Evolutionary conservation across 140 eudicot species (phyloP).

Genomic region (Bidens hawaiensis): DNA sequence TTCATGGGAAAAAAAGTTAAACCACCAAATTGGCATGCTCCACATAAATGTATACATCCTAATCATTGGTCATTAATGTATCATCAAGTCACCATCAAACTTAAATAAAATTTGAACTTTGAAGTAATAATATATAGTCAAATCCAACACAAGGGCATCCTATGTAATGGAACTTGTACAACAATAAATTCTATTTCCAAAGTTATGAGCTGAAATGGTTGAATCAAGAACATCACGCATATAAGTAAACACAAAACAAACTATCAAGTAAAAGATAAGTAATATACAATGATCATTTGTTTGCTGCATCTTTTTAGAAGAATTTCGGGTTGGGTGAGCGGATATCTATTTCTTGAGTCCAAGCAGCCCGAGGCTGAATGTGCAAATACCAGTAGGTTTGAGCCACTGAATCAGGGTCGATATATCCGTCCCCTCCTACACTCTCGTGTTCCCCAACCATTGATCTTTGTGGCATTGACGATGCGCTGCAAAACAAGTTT

Average conservation of each 20-base stretch:
- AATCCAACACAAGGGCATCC: conserved; percentile 5
- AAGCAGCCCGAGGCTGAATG: conserved; percentile 62
- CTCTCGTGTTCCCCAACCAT: conserved; percentile 39
- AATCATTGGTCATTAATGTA: no score
- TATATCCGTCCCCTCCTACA: conserved; percentile 33
- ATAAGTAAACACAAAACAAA: neutral
- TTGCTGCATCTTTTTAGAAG: conserved; percentile 15
- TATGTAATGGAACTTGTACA: conserved; percentile 13
- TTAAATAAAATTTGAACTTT: neutral
- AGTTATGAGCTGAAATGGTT: conserved; percentile 9
- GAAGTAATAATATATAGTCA: neutral
- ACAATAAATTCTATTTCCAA: neutral
- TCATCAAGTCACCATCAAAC: neutral
- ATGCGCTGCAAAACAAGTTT: conserved; percentile 21
- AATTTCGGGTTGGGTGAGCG: conserved; percentile 42
- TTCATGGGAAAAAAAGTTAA: no score
- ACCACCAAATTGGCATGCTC: no score
- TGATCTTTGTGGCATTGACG: conserved; percentile 32
- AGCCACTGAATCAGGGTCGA: conserved; percentile 87
- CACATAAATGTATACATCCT: no score
- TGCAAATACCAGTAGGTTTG: conserved; percentile 86
- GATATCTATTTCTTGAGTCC: conserved; percentile 90
- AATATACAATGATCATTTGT: conserved; percentile 2
- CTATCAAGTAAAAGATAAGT: neutral
- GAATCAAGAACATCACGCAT: conserved; percentile 13